Percentiles rank a stretch among this genome's conserved stretches.
These are phyloP conservation scores for Ceratobasidium sp. DNA, from an alignment of 1,284 basidiomycete genomes.

Conservation along the genomic window DNA sequence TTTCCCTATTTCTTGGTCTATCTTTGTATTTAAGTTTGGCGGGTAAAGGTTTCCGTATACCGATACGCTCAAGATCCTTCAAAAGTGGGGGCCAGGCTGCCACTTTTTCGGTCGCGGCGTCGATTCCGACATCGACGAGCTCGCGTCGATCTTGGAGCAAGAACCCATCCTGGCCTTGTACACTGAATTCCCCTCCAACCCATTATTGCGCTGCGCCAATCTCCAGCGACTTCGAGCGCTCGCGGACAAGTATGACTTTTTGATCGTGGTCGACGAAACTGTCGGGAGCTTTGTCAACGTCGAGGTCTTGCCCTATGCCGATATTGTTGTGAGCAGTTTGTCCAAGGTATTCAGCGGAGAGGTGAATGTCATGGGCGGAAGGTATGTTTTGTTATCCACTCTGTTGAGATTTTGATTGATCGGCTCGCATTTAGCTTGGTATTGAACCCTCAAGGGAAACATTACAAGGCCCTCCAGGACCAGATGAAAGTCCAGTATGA, in stretches of 20 bases:
- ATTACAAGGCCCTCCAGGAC: slow-evolving; percentile 71
- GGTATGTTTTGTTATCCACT: slow-evolving; percentile 58
- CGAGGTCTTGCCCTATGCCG: slow-evolving; percentile 87
- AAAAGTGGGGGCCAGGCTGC: slow-evolving; percentile 97
- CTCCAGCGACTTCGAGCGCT: slow-evolving; percentile 79
- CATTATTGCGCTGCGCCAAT: slow-evolving; percentile 85
- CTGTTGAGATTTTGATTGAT: neutral
- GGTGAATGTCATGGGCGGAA: slow-evolving; percentile 97
- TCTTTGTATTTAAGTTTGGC: slow-evolving; percentile 17
- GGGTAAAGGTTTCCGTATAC: slow-evolving; percentile 89
- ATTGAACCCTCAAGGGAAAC: slow-evolving; percentile 78
- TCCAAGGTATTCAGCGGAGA: slow-evolving; percentile 97
- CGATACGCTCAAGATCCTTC: slow-evolving; percentile 94
- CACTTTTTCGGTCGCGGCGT: slow-evolving; percentile 88
- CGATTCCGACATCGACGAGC: slow-evolving; percentile 74
- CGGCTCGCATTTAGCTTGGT: slow-evolving; percentile 65
- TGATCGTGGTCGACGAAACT: slow-evolving; percentile 94
- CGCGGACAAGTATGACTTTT: slow-evolving; percentile 88
- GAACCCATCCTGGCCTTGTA: slow-evolving; percentile 68
- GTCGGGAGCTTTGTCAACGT: slow-evolving; percentile 97
- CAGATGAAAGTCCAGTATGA: slow-evolving; percentile 74
- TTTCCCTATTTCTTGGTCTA: neutral
- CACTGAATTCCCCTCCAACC: slow-evolving; percentile 95
- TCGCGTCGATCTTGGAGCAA: slow-evolving; percentile 55
- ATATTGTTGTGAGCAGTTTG: slow-evolving; percentile 93